phyloP scores from a whole-genome alignment of 306 rosid species.

The Vigna trinervia region DNA sequence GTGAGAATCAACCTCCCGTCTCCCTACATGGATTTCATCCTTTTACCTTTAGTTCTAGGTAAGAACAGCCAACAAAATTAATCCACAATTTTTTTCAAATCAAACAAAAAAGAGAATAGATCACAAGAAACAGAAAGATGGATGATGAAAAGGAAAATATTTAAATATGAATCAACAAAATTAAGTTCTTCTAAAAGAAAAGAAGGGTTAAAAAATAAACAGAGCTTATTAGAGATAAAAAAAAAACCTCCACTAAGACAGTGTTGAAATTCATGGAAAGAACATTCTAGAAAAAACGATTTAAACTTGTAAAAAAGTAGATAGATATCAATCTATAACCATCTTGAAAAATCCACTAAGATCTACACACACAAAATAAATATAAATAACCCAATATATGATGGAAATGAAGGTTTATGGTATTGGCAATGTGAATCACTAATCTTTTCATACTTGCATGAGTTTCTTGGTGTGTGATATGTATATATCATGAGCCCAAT shows the following conservation, averaged over 20 bases:
- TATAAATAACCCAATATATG: not conserved
- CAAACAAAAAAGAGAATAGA: conserved; percentile 36
- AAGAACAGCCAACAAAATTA: conserved; percentile 14
- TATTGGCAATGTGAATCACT: conserved; percentile 14
- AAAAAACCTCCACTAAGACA: conserved; percentile 2
- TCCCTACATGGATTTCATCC: conserved; percentile 58
- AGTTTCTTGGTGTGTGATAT: conserved; percentile 3
- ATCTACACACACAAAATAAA: not conserved
- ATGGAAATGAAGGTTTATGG: not conserved
- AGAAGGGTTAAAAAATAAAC: conserved; percentile 14
- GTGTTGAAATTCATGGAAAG: conserved; percentile 1
- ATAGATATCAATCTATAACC: conserved; percentile 5
- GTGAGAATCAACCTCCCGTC: conserved; percentile 58
- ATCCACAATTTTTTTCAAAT: conserved; percentile 20
- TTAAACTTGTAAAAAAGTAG: not conserved
- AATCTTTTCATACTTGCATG: conserved; percentile 21
- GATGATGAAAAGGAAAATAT: not conserved
- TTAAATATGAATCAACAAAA: not conserved
- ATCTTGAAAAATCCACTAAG: not conserved
- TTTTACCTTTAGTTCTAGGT: conserved; percentile 41
- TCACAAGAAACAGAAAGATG: conserved; percentile 3
- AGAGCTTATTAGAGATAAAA: conserved; percentile 8
- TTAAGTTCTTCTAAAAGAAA: conserved; percentile 7
- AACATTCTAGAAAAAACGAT: not conserved
- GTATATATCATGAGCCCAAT: conserved; percentile 12